phyloP scores from a whole-genome alignment of 2,329 filamentous ascomycete genomes.

The Hypomyces rosellus region DNA sequence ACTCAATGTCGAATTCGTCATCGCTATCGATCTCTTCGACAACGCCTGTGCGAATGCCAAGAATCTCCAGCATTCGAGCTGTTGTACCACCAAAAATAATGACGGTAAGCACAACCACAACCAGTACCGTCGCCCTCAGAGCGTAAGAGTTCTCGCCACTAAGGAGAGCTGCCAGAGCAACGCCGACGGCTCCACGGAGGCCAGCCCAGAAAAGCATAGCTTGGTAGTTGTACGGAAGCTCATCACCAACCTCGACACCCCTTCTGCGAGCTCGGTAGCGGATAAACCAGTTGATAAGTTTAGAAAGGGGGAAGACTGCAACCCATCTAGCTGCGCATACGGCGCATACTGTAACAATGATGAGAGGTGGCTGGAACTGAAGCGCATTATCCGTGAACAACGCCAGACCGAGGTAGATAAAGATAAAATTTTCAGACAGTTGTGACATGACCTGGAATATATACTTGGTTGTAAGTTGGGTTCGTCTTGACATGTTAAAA shows the following conservation, averaged over 20 bases:
- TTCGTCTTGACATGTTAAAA: slow-evolving; percentile 98
- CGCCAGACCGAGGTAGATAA: slow-evolving; percentile 94
- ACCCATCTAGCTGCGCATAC: slow-evolving; percentile 91
- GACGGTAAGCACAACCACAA: slow-evolving; percentile 93
- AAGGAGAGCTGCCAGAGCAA: slow-evolving; percentile 85
- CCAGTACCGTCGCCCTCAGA: slow-evolving; percentile 88
- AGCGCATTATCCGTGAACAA: slow-evolving; percentile 87
- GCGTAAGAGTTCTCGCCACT: slow-evolving; percentile 75
- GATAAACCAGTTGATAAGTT: slow-evolving; percentile 86
- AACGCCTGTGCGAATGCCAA: slow-evolving; percentile 93
- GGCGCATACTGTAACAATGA: slow-evolving; percentile 83
- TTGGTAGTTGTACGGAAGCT: slow-evolving; percentile 90
- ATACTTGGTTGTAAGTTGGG: slow-evolving; percentile 96
- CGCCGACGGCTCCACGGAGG: slow-evolving; percentile 88
- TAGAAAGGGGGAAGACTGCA: slow-evolving; percentile 88
- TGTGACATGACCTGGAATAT: slow-evolving; percentile 93
- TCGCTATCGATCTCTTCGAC: slow-evolving; percentile 96
- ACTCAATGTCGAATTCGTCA: slow-evolving; percentile 96
- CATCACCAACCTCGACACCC: slow-evolving; percentile 70
- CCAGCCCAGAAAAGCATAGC: slow-evolving; percentile 99
- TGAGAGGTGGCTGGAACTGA: slow-evolving; percentile 89
- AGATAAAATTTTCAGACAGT: slow-evolving; percentile 98
- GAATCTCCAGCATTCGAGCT: slow-evolving; percentile 92
- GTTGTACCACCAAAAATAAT: slow-evolving; percentile 99
- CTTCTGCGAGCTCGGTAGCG: slow-evolving; percentile 74